These are phyloP conservation scores for Candida wancherniae DNA, from an alignment of 805 yeast genomes.

Conservation along the genomic window DNA sequence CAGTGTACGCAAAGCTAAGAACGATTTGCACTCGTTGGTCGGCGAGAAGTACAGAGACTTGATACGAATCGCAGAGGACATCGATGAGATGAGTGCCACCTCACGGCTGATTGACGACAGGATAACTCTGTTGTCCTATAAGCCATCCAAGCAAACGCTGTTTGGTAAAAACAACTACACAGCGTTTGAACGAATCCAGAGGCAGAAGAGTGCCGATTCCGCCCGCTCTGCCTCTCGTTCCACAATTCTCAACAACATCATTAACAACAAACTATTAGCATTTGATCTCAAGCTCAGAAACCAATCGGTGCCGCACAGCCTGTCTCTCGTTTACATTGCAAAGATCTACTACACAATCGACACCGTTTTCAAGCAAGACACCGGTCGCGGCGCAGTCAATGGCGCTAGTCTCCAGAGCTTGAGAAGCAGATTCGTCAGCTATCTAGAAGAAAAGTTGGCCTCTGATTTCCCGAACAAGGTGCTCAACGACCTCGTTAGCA, in stretches of 20 bases:
- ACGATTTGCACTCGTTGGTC: slow-evolving; percentile 34
- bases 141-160: slow-evolving; percentile 22
- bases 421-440: slow-evolving; percentile 21
- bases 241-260: slow-evolving; percentile 25
- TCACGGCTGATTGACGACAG: slow-evolving; percentile 21
- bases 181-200: slow-evolving; percentile 18
- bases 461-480: slow-evolving; percentile 16
- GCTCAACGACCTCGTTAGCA: background rate
- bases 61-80: slow-evolving; percentile 41
- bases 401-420: slow-evolving; percentile 16
- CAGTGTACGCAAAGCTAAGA: slow-evolving; percentile 25
- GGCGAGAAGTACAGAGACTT: slow-evolving; percentile 40
- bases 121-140: slow-evolving; percentile 30
- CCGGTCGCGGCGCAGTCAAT: slow-evolving; percentile 12
- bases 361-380: slow-evolving; percentile 17
- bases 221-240: slow-evolving; percentile 19
- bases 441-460: slow-evolving; percentile 25
- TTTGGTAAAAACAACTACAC: slow-evolving; percentile 19
- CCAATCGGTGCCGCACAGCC: slow-evolving; percentile 18
- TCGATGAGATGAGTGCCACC: slow-evolving; percentile 26
- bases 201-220: slow-evolving; percentile 15
- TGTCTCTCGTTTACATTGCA: slow-evolving; percentile 27
- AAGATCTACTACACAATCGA: slow-evolving; percentile 32
- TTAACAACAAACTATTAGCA: slow-evolving; percentile 25
- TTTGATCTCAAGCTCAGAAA: slow-evolving; percentile 26